Evolutionary conservation across 1,284 basidiomycete genomes (phyloP).

Genomic region (Ganoderma multipileum): DNA sequence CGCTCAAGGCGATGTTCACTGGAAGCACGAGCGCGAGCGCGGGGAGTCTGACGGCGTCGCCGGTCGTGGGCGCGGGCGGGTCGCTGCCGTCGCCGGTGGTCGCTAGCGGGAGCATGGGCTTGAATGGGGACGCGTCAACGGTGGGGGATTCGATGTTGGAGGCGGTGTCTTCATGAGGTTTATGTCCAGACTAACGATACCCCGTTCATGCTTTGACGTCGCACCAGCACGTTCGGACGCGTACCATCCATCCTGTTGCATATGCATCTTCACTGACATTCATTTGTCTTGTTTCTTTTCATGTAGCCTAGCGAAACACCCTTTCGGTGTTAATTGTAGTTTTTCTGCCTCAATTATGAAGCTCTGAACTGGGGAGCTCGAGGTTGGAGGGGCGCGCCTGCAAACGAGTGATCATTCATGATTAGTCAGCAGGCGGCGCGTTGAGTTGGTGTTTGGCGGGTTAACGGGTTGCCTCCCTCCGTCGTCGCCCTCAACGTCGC

Average conservation of each 20-base stretch:
- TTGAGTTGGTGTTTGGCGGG: constrained; percentile 2
- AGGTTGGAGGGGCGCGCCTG: background rate
- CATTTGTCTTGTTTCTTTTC: constrained; percentile 6
- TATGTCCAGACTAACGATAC: background rate
- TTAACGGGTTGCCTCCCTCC: background rate
- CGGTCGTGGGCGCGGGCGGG: constrained; percentile 5
- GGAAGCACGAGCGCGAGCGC: constrained; percentile 14
- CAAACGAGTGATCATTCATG: background rate
- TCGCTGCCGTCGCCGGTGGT: constrained; percentile 22
- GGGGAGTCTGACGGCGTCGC: constrained; percentile 10
- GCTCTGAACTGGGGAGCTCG: no score
- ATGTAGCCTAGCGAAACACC: constrained; percentile 21
- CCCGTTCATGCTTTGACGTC: constrained; percentile 1
- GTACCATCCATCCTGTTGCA: background rate
- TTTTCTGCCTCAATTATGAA: background rate
- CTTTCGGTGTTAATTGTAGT: constrained; percentile 23
- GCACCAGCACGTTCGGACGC: background rate
- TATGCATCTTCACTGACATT: constrained; percentile 8
- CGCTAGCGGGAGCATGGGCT: background rate
- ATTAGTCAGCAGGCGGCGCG: background rate
- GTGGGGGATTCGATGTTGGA: constrained; percentile 1
- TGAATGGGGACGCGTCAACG: constrained; percentile 3
- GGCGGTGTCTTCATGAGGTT: background rate
- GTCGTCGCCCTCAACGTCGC: constrained; percentile 2
- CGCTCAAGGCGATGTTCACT: constrained; percentile 88